Percentiles rank a stretch among this genome's conserved stretches.
phyloP scores from a whole-genome alignment of 192 early-diverging fungal genomes.

The Podila epigama region DNA sequence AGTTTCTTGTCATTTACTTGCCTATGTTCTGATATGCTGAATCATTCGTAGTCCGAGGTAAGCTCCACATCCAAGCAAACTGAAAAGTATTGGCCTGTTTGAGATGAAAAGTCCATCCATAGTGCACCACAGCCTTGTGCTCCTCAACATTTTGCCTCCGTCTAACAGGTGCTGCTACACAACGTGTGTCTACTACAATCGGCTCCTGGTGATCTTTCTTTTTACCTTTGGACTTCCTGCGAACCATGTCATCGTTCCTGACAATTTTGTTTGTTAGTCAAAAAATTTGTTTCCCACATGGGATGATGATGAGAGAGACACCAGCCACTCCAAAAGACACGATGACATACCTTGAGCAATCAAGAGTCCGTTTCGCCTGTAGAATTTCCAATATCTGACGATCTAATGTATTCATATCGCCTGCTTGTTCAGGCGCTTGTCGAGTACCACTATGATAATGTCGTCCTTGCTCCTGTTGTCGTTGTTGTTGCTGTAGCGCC shows the following conservation, averaged over 20 bases:
- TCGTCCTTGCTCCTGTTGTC: background rate
- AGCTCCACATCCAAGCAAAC: slow-evolving; percentile 48
- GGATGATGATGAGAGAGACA: no score
- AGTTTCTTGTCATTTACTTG: background rate
- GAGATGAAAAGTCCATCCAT: slow-evolving; percentile 41
- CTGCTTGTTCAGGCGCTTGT: background rate
- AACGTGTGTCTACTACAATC: background rate
- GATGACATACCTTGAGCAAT: background rate
- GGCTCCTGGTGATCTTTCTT: background rate
- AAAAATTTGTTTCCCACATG: no score
- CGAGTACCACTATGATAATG: background rate
- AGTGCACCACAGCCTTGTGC: slow-evolving; percentile 18
- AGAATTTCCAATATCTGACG: slow-evolving; percentile 40
- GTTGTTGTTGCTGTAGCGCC: no score
- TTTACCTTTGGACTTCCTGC: no score
- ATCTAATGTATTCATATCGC: slow-evolving; percentile 7
- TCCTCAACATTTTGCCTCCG: background rate
- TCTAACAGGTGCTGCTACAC: background rate
- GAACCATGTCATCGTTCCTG: no score
- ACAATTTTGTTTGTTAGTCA: no score
- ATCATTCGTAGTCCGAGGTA: slow-evolving; percentile 14
- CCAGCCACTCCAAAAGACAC: no score
- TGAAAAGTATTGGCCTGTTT: slow-evolving; percentile 33
- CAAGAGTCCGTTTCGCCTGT: slow-evolving; percentile 17
- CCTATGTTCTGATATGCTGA: slow-evolving; percentile 31